Evolutionary conservation across 768 basidiomycete species (phyloP).

Genomic region (Lanmaoa pseudosensibilis): DNA sequence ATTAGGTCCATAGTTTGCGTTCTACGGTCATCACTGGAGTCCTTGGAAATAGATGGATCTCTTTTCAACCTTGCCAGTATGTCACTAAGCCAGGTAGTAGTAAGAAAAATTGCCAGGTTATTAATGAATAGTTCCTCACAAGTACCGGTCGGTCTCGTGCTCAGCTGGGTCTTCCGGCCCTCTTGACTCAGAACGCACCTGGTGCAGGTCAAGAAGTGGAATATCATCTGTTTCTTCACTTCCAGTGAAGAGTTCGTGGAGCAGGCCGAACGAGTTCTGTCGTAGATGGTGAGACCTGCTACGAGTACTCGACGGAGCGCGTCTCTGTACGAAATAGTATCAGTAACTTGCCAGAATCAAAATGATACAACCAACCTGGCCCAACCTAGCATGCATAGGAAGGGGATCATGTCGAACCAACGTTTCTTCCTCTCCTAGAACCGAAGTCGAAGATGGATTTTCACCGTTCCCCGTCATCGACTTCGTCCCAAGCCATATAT

Average conservation of each 20-base stretch:
- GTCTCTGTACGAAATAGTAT: constrained; percentile 20
- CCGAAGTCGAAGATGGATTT: constrained; percentile 67
- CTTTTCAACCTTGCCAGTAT: constrained; percentile 63
- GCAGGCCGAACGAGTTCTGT: constrained; percentile 54
- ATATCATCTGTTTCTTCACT: constrained; percentile 51
- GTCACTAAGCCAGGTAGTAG: constrained; percentile 46
- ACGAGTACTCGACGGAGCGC: constrained; percentile 14
- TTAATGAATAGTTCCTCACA: constrained; percentile 47
- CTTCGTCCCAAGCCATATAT: constrained; percentile 75
- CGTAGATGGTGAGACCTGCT: constrained; percentile 51
- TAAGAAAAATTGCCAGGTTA: constrained; percentile 4
- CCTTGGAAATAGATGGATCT: constrained; percentile 48
- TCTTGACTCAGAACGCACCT: constrained; percentile 33
- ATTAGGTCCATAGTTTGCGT: constrained; percentile 88
- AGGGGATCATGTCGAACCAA: constrained; percentile 60
- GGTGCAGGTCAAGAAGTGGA: constrained; percentile 56
- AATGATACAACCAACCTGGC: constrained; percentile 29
- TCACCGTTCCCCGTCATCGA: constrained; percentile 73
- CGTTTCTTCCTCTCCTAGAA: constrained; percentile 78
- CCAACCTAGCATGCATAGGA: constrained; percentile 33
- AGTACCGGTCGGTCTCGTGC: constrained; percentile 68
- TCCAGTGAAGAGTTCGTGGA: constrained; percentile 70
- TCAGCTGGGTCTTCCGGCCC: constrained; percentile 37
- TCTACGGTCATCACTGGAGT: constrained; percentile 58
- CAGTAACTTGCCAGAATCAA: constrained; percentile 4